A percentile compares a stretch with the other conserved stretches of the same genome.
phyloP scores from a whole-genome alignment of 371 early-diverging fungal species.

The Cladochytrium tenue region DNA sequence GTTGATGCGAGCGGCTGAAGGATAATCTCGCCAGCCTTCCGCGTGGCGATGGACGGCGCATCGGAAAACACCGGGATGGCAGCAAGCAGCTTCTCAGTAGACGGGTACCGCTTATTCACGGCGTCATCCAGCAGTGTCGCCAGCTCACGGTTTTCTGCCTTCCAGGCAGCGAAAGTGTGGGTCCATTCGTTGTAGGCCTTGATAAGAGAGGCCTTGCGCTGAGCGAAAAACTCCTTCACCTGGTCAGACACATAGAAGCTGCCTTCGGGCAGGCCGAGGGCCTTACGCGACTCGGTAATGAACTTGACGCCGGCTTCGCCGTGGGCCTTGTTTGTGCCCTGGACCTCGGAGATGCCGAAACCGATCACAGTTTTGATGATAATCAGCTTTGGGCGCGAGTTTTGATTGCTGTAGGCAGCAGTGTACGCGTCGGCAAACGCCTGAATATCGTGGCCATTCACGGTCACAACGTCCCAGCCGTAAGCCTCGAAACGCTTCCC shows the following conservation, averaged over 20 bases:
- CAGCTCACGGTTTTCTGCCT: constrained; percentile 19
- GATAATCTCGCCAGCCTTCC: constrained; percentile 80
- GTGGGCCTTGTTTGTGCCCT: constrained; percentile 74
- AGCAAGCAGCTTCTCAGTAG: constrained; percentile 8
- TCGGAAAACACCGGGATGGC: constrained; percentile 18
- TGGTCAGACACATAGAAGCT: constrained; percentile 69
- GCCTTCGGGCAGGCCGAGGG: constrained; percentile 77
- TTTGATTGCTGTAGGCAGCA: constrained; percentile 15
- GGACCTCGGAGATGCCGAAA: constrained; percentile 71
- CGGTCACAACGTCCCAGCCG: constrained; percentile 85
- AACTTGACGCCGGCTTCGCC: constrained; percentile 80
- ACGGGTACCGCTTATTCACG: constrained; percentile 6
- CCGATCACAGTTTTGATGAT: constrained; percentile 61
- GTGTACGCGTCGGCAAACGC: constrained; percentile 63
- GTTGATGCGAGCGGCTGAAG: constrained; percentile 79
- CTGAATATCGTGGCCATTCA: constrained; percentile 81
- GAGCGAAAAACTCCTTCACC: constrained; percentile 27
- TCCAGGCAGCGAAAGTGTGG: constrained; percentile 21
- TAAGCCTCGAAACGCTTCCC: constrained; percentile 86
- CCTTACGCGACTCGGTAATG: constrained; percentile 64
- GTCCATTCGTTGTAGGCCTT: constrained; percentile 17
- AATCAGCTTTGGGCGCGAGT: constrained; percentile 25
- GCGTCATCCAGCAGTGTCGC: constrained; percentile 20
- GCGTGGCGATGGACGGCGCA: constrained; percentile 66
- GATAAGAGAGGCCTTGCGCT: constrained; percentile 9